These are phyloP conservation scores for Pseudogymnoascus sp. DNA, from an alignment of 2,329 filamentous ascomycete genomes.

Conservation along the genomic window DNA sequence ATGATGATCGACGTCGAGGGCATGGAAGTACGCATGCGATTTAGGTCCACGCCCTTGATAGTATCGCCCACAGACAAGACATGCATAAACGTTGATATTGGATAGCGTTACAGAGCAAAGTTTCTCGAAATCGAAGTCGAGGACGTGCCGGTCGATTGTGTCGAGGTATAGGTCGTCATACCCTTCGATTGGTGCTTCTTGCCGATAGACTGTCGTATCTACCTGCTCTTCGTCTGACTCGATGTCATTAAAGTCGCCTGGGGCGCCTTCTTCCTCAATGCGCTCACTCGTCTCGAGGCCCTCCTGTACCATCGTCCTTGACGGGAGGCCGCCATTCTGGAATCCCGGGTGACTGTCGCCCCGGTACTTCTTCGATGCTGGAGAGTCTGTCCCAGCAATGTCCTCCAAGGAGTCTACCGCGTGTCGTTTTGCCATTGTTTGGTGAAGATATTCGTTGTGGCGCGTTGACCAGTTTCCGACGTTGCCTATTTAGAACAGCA, in stretches of 20 bases:
- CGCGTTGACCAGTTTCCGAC: slow-evolving; percentile 7
- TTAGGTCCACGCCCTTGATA: slow-evolving; percentile 90
- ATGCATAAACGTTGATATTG: slow-evolving; percentile 98
- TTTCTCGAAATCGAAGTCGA: slow-evolving; percentile 99
- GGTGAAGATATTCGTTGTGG: neutral
- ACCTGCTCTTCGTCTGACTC: slow-evolving; percentile 31
- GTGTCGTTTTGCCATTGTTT: slow-evolving; percentile 48
- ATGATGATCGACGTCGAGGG: slow-evolving; percentile 90
- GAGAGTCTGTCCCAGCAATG: slow-evolving; percentile 47
- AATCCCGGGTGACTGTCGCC: slow-evolving; percentile 32
- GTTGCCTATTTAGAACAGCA: neutral
- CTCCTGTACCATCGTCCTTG: slow-evolving; percentile 25
- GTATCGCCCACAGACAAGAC: slow-evolving; percentile 95
- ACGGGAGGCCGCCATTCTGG: slow-evolving; percentile 25
- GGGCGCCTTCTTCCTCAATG: slow-evolving; percentile 23
- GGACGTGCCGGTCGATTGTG: slow-evolving; percentile 84
- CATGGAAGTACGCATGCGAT: slow-evolving; percentile 96
- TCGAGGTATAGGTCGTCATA: slow-evolving; percentile 97
- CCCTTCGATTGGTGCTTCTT: slow-evolving; percentile 73
- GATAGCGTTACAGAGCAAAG: slow-evolving; percentile 92
- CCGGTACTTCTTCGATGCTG: slow-evolving; percentile 53
- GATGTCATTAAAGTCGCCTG: slow-evolving; percentile 27
- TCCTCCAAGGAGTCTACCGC: slow-evolving; percentile 57
- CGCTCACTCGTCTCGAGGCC: slow-evolving; percentile 18
- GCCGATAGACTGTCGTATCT: slow-evolving; percentile 45